Base-by-base conservation (phyloP, 2,329 filamentous ascomycete genomes). In the Trichoderma afroharzianum region DNA sequence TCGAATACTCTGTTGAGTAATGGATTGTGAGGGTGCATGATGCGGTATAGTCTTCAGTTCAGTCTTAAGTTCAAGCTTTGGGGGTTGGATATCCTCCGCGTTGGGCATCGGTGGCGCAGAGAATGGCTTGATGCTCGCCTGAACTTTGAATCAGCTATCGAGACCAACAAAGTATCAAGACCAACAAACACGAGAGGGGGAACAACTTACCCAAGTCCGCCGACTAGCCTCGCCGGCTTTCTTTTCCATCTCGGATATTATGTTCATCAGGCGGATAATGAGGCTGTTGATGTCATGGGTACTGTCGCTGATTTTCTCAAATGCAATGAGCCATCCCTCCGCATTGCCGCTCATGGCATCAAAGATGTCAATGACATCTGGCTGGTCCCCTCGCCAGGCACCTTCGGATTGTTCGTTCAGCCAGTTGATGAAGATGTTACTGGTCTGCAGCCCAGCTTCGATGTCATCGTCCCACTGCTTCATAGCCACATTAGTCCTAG, bases 331-430 rank as follows among this genome's bases (percentile, higher is more conserved):
- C 95, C 95, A 98, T 57, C 95, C 94, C 74, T 97, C 92, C 9
- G 94, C 91, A 76, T 98, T 98, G 39, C 93, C 93, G 77, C 92
- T 92, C 95, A 98, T 98, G 47, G 95, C 94, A 53, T 91, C 88
- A 76, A 93, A 96, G 24, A 97, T 93, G 61, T 93, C 90, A 43
- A 87, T 85, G 61, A 91, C 84, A 62, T 89, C 86, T 2, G 87
- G 85, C 26, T 93, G 88, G 62, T 91, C 89, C 66, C 86, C 82
- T 70, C 89, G 86, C 80, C 88, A 89, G 74, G 86, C 85, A 5
- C 88, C 85, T 47, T 90, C 84, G 59, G 88, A 86, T 73, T 97
- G 88, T 39, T 88, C 84, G 6, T 87, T 85, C 63, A 98, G 84
- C 80, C 97, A 98, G 70, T 88, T 85, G 70, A 90, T 90, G 67